Base-by-base conservation (phyloP, 176 grass and related monocot genomes). In the Paspalum vaginatum region DNA sequence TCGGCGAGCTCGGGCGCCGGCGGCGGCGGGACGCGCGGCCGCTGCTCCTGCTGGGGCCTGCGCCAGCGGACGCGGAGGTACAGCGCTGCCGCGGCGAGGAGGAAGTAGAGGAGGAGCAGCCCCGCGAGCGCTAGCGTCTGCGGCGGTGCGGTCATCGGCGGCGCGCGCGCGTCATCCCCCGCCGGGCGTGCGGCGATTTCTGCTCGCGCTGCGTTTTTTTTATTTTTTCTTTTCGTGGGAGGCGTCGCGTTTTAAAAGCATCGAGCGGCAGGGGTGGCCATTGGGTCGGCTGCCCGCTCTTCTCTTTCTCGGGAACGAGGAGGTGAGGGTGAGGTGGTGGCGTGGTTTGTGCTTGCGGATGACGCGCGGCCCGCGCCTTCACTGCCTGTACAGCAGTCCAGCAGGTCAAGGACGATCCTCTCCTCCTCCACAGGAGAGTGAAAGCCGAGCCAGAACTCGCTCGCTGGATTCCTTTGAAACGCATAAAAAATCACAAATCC, bases 121-220 rank as follows among this genome's bases (percentile, higher is more conserved):
- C 39, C 54, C 20, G 26, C 55, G 75, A 70, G 80, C 37, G 43
- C 59, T 76, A 87, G 67, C 47, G 62, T 55, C 61, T 67, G 51
- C 62, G 51, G 60, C 24, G 60, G 71, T 18, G 50, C 13, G 76
- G 26, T 73, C 88, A 88, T 83, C 81, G 74, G 84, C 88, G 88
- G 64, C 61, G 43, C 53, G 64, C 77, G 88, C 75, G 85, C 83
- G 84, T 87, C 95, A 90, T 95, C 40, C 81, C 88, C 82, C 24
- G 82, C 10, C 11, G 24, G 46, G 46, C 12, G 18, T 8, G 24
- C 68, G 5, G 13, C n/a, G 58, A 11, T 61, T 47, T 52, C 43
- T 21, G 14, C 51, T 82, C 44, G 48, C 7, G 26, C 57, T 8
- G 0, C 8, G 1, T 46, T 9, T 46, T 55, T 9, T 41, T 16